These are phyloP conservation scores for Hyaloscypha finlandica DNA, from an alignment of 495 filamentous ascomycete species.

Conservation along the genomic window DNA sequence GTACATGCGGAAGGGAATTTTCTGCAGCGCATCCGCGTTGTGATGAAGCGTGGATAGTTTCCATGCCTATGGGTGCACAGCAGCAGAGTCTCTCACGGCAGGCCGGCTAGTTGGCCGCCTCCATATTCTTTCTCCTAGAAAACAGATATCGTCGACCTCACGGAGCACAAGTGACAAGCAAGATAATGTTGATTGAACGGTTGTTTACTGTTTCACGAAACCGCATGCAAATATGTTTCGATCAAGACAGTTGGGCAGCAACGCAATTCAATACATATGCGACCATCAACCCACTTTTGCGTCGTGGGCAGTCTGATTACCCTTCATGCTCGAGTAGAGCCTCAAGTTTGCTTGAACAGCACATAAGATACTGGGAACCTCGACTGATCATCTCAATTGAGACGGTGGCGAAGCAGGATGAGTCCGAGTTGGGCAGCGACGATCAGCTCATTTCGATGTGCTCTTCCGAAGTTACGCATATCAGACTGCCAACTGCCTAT, in stretches of 20 bases:
- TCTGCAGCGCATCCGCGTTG: background rate
- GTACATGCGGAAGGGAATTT: background rate
- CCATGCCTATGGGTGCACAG: background rate
- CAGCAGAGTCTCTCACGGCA: background rate
- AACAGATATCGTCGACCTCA: background rate
- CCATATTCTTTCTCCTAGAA: background rate
- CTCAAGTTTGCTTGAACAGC: conserved; percentile 1
- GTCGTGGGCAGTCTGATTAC: background rate
- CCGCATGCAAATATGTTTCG: background rate
- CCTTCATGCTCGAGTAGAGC: conserved; percentile 2
- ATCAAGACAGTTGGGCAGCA: background rate
- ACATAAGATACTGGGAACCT: background rate
- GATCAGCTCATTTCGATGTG: background rate
- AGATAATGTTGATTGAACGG: background rate
- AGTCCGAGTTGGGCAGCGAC: background rate
- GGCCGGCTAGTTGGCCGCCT: background rate
- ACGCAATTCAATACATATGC: background rate
- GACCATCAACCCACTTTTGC: background rate
- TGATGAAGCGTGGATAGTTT: background rate
- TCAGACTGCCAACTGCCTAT: background rate
- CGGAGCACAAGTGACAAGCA: too few relatives aligned
- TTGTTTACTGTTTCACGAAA: background rate
- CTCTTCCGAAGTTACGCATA: background rate
- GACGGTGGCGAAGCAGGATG: background rate
- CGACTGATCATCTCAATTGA: background rate